Evolutionary conservation across 371 early-diverging fungal species (phyloP).

Genomic region (Fennellomyces sp.): DNA sequence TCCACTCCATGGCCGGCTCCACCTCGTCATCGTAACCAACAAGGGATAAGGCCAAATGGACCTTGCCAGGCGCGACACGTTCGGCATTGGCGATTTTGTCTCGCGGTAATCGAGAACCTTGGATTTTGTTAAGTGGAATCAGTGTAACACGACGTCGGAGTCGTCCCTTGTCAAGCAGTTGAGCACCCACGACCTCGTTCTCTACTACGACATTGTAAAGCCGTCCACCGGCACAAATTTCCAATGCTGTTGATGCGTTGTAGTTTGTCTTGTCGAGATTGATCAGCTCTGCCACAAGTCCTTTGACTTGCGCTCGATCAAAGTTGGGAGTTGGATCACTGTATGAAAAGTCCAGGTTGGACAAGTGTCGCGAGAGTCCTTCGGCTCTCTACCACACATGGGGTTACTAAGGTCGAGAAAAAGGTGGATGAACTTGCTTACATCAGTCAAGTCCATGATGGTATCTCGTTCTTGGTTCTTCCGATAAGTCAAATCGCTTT

Average conservation of each 20-base stretch:
- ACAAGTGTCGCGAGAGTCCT: constrained; percentile 45
- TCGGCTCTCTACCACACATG: constrained; percentile 47
- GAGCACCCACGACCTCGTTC: constrained; percentile 85
- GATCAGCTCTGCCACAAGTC: constrained; percentile 90
- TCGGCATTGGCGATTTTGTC: constrained; percentile 72
- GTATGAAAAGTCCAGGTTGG: constrained; percentile 73
- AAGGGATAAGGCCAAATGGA: constrained; percentile 82
- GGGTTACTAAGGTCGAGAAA: constrained; percentile 15
- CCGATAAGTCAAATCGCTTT: constrained; percentile 37
- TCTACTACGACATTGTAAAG: constrained; percentile 96
- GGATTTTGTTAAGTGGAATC: constrained; percentile 98
- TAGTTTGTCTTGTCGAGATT: constrained; percentile 63
- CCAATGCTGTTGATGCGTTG: constrained; percentile 80
- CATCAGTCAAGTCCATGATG: constrained; percentile 47
- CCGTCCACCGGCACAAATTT: constrained; percentile 92
- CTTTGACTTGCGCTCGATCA: constrained; percentile 88
- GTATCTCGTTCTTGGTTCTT: constrained; percentile 32
- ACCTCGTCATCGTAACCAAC: constrained; percentile 84
- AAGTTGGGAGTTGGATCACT: constrained; percentile 79
- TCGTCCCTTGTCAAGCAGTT: constrained; percentile 81
- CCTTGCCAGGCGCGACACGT: constrained; percentile 80
- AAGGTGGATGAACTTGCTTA: too few species aligned
- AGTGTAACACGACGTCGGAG: constrained; percentile 90
- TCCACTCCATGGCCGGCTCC: constrained; percentile 88
- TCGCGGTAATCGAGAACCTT: constrained; percentile 62